These are phyloP conservation scores for Russula sp. DNA, from an alignment of 768 basidiomycete genomes.

Conservation along the genomic window DNA sequence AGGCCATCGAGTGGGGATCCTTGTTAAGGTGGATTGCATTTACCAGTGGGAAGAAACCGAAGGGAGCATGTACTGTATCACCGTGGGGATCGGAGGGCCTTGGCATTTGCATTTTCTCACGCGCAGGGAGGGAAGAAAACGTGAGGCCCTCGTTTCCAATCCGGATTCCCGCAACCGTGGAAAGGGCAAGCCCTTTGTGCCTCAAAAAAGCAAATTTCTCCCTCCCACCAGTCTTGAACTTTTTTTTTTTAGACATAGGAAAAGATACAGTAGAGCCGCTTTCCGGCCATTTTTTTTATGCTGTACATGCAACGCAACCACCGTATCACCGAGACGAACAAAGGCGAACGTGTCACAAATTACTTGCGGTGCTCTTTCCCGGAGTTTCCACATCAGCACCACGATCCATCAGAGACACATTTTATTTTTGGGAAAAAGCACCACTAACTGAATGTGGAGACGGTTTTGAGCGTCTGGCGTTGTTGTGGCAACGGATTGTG, in stretches of 20 bases:
- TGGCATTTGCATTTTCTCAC: not conserved
- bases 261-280: not conserved
- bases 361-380: not conserved
- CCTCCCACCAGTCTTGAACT: too few species aligned
- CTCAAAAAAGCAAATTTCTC: not conserved
- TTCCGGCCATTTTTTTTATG: not conserved
- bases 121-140: not conserved
- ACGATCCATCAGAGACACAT: not conserved
- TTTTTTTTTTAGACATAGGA: not conserved
- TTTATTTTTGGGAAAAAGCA: not conserved
- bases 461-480: not conserved
- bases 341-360: too few species aligned
- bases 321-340: not conserved
- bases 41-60: not conserved
- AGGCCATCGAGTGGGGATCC: not conserved
- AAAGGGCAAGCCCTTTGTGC: not conserved
- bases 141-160: not conserved
- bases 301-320: not conserved
- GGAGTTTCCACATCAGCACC: not conserved
- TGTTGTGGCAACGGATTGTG: constrained; percentile 9
- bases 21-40: not conserved
- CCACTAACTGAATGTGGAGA: not conserved
- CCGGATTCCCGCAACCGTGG: not conserved
- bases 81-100: not conserved
- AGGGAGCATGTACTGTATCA: not conserved